Evolutionary conservation across 2,329 filamentous ascomycete genomes (phyloP).

Genomic region (Zasmidium cellare): DNA sequence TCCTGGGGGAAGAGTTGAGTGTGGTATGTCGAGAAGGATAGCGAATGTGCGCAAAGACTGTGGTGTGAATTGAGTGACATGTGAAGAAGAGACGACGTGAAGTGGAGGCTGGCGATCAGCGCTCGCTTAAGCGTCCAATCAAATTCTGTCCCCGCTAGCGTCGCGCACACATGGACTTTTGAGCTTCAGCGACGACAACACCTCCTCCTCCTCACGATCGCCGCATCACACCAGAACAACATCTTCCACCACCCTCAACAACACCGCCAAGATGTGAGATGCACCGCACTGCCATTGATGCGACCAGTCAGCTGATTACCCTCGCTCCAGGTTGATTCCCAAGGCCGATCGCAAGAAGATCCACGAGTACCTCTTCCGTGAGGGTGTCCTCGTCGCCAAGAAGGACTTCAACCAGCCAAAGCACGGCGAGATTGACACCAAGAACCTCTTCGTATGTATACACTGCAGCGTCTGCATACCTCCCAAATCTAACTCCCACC

Average conservation of each 20-base stretch:
- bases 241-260: conserved; percentile 13
- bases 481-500: conserved; percentile 8
- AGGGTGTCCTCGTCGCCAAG: conserved; percentile 90
- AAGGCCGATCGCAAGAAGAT: conserved; percentile 99
- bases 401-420: conserved; percentile 99
- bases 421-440: conserved; percentile 98
- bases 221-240: conserved; percentile 1
- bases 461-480: not conserved
- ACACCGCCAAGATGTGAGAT: conserved; percentile 47
- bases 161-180: not conserved
- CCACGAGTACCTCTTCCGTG: conserved; percentile 96
- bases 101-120: not conserved
- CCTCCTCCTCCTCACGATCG: conserved; percentile 1
- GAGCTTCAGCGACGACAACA: not conserved
- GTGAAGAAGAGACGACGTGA: not conserved
- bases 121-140: not conserved
- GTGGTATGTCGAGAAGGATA: not conserved
- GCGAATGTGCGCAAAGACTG: not conserved
- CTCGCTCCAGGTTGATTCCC: conserved; percentile 79
- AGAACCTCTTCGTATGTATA: conserved; percentile 82
- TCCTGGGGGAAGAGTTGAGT: not conserved
- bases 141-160: not conserved
- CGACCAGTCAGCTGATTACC: not conserved
- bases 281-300: not conserved
- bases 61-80: not conserved